Evolutionary conservation across 2,329 filamentous ascomycete genomes (phyloP).

Genomic region (Pyrenochaeta sp.): DNA sequence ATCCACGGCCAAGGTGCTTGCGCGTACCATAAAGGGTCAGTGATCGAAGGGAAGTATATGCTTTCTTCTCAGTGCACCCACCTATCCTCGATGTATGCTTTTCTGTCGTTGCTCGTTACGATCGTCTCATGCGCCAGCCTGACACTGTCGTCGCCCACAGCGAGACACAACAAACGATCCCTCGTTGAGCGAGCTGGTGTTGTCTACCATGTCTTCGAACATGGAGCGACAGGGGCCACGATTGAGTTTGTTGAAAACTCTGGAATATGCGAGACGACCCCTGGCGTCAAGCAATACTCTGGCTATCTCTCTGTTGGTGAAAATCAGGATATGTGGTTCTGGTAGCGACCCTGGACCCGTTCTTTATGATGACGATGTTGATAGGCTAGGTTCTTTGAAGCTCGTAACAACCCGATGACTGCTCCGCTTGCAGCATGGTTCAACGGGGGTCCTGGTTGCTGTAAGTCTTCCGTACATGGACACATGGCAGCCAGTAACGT

Average conservation of each 20-base stretch:
- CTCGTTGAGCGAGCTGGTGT: conserved; percentile 31
- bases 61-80: neutral
- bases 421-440: conserved; percentile 69
- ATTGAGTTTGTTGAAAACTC: conserved; percentile 40
- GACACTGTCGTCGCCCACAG: neutral
- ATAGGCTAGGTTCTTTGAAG: conserved; percentile 59
- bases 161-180: conserved; percentile 30
- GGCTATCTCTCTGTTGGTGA: conserved; percentile 62
- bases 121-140: neutral
- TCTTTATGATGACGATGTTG: neutral
- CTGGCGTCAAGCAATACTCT: conserved; percentile 61
- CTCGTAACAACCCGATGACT: conserved; percentile 57
- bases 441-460: conserved; percentile 41
- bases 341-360: conserved; percentile 16
- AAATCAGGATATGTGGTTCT: conserved; percentile 52
- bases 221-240: conserved; percentile 36
- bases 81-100: neutral
- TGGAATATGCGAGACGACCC: conserved; percentile 63
- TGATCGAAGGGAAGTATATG: neutral
- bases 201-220: conserved; percentile 40
- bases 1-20: neutral
- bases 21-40: neutral
- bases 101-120: neutral
- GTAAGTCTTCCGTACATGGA: neutral
- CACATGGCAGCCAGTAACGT: neutral